Percentiles rank a stretch among this genome's conserved stretches.
Evolutionary conservation across 2,329 filamentous ascomycete species (phyloP).

Genomic region (Ophiostoma perfectum): DNA sequence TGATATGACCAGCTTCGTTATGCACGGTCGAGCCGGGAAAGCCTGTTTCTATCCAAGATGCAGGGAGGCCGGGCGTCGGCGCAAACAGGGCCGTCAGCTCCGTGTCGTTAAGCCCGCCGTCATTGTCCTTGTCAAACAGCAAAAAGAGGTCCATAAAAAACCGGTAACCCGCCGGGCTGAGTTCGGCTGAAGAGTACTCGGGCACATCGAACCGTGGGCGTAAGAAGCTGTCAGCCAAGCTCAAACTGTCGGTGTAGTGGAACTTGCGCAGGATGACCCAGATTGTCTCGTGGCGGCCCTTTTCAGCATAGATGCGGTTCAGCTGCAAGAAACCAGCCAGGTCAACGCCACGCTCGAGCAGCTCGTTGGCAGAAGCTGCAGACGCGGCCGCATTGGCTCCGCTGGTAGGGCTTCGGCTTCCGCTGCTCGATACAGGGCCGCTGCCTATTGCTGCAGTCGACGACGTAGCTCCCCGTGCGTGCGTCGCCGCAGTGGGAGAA

Average conservation of each 20-base stretch:
- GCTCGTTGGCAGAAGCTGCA: constrained; percentile 1
- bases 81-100: constrained; percentile 85
- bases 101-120: constrained; percentile 81
- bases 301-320: constrained; percentile 95
- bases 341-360: constrained; percentile 63
- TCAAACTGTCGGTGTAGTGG: constrained; percentile 92
- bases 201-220: constrained; percentile 93
- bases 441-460: constrained; percentile 18
- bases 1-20: constrained; percentile 92
- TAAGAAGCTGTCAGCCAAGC: constrained; percentile 82
- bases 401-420: constrained; percentile 9
- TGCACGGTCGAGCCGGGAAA: constrained; percentile 93
- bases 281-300: constrained; percentile 94
- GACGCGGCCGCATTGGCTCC: not conserved
- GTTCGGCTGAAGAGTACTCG: constrained; percentile 83
- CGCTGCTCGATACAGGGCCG: constrained; percentile 17
- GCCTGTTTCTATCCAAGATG: constrained; percentile 78
- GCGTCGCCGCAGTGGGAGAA: not conserved
- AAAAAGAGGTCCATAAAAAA: constrained; percentile 97
- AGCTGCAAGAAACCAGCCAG: constrained; percentile 78
- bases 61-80: constrained; percentile 82
- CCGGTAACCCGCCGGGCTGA: constrained; percentile 84
- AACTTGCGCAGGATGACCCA: constrained; percentile 96
- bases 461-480: constrained; percentile 3
- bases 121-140: constrained; percentile 94